A percentile compares a stretch with the other conserved stretches of the same genome.
Conservation (phyloP, 306 rosid genomes). For the Pyrus pyrifolia region DNA sequence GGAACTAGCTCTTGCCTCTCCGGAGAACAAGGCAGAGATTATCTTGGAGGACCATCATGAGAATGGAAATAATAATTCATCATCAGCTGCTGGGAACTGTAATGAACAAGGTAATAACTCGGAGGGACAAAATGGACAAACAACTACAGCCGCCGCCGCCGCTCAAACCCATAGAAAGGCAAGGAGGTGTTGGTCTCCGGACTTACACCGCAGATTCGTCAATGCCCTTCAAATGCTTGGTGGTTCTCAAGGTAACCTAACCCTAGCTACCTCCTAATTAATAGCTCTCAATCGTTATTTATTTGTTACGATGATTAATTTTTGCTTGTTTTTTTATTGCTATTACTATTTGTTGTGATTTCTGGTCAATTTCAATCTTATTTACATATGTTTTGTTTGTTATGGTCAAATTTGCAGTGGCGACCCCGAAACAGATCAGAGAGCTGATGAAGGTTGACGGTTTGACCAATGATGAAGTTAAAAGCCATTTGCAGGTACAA, state of each 20-base stretch:
- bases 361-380: neutral
- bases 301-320: too few relatives aligned
- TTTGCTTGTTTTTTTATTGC: neutral
- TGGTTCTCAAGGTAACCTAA: conserved; percentile 82
- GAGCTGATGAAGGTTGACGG: conserved; percentile 99
- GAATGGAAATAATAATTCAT: neutral
- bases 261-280: neutral
- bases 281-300: neutral
- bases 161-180: conserved; percentile 84
- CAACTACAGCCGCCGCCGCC: neutral
- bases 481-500: conserved; percentile 98
- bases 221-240: conserved; percentile 98
- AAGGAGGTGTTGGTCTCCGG: conserved; percentile 98
- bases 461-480: conserved; percentile 99
- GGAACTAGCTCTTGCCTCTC: conserved; percentile 61
- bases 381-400: neutral
- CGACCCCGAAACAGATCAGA: conserved; percentile 97
- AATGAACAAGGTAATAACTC: neutral
- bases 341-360: neutral
- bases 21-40: conserved; percentile 8
- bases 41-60: conserved; percentile 24
- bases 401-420: conserved; percentile 41
- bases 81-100: neutral
- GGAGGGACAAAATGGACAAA: neutral
- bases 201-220: conserved; percentile 90